Evolutionary conservation across 2,329 filamentous ascomycete genomes (phyloP).

Genomic region (Stachybotrys echinatus): DNA sequence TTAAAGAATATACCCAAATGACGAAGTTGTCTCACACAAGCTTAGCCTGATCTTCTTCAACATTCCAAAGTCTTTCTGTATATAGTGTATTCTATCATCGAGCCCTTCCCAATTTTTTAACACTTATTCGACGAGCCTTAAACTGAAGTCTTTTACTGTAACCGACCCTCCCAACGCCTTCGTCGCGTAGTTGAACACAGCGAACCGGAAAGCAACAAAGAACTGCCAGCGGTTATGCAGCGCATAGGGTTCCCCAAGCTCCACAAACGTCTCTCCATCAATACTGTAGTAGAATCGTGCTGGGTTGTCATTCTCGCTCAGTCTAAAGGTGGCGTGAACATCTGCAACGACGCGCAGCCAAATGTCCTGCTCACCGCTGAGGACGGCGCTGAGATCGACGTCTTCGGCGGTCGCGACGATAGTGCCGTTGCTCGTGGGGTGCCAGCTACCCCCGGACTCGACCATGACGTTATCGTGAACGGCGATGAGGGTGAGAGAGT

Average conservation of each 20-base stretch:
- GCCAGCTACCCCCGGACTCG: constrained; percentile 21
- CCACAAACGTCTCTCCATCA: constrained; percentile 31
- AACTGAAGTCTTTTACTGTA: neutral
- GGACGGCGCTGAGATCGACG: constrained; percentile 2
- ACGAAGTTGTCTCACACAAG: too few species aligned
- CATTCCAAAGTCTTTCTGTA: too few species aligned
- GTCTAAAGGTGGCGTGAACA: constrained; percentile 8
- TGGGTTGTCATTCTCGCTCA: constrained; percentile 13
- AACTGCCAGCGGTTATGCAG: constrained; percentile 36
- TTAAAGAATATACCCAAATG: too few species aligned
- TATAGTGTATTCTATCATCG: too few species aligned
- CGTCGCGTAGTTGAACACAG: constrained; percentile 44
- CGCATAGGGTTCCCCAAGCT: constrained; percentile 26
- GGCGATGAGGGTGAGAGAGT: constrained; percentile 18
- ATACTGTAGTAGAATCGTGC: constrained; percentile 31
- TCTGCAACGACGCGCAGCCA: constrained; percentile 17
- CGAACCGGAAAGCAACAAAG: constrained; percentile 44
- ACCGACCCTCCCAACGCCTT: constrained; percentile 16
- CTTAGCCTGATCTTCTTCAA: too few species aligned
- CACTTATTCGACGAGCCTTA: neutral
- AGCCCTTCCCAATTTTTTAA: too few species aligned
- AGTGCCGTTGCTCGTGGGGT: constrained; percentile 20
- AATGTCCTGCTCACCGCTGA: constrained; percentile 6
- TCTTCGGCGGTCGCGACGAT: constrained; percentile 1
- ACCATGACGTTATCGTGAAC: constrained; percentile 22